Percentiles rank a stretch among this genome's conserved stretches.
These are phyloP conservation scores for Picea sitchensis DNA, from an alignment of 75 land plant species.

Conservation along the genomic window DNA sequence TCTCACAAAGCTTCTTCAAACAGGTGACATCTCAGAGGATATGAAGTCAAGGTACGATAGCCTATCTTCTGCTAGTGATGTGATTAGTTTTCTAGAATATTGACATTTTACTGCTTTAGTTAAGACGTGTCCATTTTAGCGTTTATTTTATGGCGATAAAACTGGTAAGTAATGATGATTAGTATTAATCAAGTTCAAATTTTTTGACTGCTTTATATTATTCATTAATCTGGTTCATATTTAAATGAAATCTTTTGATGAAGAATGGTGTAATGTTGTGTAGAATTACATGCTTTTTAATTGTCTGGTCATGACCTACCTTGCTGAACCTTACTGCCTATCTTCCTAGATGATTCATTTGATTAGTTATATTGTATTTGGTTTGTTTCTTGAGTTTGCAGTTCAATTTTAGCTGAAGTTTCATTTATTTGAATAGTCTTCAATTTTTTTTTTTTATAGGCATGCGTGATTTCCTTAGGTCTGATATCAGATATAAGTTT, in stretches of 20 bases:
- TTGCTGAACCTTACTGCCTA: too few relatives aligned
- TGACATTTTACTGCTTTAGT: neutral
- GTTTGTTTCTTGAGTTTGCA: too few relatives aligned
- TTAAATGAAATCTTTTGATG: neutral
- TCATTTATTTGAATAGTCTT: too few relatives aligned
- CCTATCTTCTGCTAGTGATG: neutral
- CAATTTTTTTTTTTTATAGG: too few relatives aligned
- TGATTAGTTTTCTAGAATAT: too few relatives aligned
- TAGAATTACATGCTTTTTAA: too few relatives aligned
- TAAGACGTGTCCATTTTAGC: neutral
- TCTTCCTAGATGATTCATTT: too few relatives aligned
- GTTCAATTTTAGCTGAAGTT: too few relatives aligned
- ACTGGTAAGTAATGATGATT: neutral
- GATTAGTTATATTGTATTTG: too few relatives aligned
- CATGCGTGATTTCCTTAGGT: too few relatives aligned
- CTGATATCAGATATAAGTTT: too few relatives aligned
- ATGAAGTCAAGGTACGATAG: constrained; percentile 27
- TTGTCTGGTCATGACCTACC: too few relatives aligned
- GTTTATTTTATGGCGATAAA: neutral
- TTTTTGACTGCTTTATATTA: neutral
- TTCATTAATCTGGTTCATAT: neutral
- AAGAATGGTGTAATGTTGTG: neutral
- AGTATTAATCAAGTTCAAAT: neutral
- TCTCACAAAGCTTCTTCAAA: constrained; percentile 34
- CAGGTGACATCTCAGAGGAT: constrained; percentile 27